phyloP scores from a whole-genome alignment of 2,329 filamentous ascomycete species.

The Herpotrichia juniperi region DNA sequence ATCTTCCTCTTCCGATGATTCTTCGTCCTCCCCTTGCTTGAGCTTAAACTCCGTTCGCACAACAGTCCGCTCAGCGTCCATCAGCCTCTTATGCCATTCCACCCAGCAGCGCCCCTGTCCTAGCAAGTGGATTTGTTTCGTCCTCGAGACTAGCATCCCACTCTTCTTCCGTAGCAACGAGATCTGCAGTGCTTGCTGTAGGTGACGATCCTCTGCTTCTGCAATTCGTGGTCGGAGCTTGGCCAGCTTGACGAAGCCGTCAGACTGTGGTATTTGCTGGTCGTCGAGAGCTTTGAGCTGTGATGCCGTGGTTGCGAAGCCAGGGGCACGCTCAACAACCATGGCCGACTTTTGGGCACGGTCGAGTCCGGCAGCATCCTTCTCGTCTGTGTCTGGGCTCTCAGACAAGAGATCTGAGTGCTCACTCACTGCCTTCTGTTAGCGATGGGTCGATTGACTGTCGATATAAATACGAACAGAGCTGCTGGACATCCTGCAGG shows the following conservation, averaged over 20 bases:
- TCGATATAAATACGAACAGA: constrained; percentile 32
- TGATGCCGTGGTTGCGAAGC: constrained; percentile 49
- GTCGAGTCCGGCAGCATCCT: constrained; percentile 27
- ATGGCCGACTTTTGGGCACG: constrained; percentile 39
- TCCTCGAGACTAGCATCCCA: constrained; percentile 60
- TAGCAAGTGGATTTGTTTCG: constrained; percentile 77
- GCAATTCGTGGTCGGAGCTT: constrained; percentile 67
- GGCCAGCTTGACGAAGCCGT: constrained; percentile 59
- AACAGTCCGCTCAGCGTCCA: constrained; percentile 68
- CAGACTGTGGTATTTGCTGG: constrained; percentile 50
- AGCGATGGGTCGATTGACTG: constrained; percentile 12
- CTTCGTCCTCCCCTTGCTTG: constrained; percentile 55
- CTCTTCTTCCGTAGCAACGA: constrained; percentile 68
- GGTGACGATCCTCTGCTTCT: constrained; percentile 64
- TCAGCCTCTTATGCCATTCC: constrained; percentile 71
- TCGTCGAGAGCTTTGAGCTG: constrained; percentile 53
- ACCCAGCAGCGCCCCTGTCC: constrained; percentile 72
- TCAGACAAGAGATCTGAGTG: constrained; percentile 48
- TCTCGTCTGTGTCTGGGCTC: constrained; percentile 18
- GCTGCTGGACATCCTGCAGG: constrained; percentile 47
- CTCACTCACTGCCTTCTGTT: constrained; percentile 40
- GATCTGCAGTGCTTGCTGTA: constrained; percentile 66
- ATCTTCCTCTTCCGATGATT: constrained; percentile 12
- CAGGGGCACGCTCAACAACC: constrained; percentile 51
- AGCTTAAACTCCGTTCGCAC: constrained; percentile 66